Evolutionary conservation across 2,329 filamentous ascomycete species (phyloP).

Genomic region (Paecilomyces fulvus): DNA sequence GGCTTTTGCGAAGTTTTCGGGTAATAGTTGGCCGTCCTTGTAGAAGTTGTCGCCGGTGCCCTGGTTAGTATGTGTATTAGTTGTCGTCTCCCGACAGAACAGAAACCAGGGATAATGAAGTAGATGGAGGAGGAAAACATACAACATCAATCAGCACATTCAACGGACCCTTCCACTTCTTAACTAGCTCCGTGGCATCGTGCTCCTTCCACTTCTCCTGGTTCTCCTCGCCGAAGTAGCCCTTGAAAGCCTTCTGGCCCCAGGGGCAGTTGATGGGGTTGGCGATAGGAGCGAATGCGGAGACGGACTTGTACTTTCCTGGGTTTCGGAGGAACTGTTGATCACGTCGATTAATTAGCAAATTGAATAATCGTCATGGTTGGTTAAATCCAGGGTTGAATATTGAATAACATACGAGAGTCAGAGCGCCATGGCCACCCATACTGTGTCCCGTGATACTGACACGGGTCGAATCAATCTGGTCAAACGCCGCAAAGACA

Average conservation of each 20-base stretch:
- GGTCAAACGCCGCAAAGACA: conserved; percentile 63
- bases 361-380: not conserved
- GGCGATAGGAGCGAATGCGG: conserved; percentile 80
- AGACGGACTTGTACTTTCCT: conserved; percentile 78
- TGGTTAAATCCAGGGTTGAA: not conserved
- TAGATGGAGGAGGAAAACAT: conserved; percentile 25
- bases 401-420: conserved; percentile 50
- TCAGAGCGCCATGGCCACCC: conserved; percentile 93
- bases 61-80: conserved; percentile 29
- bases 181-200: conserved; percentile 84
- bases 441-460: conserved; percentile 92
- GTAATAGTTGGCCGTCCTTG: conserved; percentile 83
- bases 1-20: conserved; percentile 81
- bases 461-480: conserved; percentile 62
- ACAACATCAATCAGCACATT: conserved; percentile 83
- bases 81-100: not conserved
- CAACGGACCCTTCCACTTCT: conserved; percentile 62
- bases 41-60: conserved; percentile 96
- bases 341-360: conserved; percentile 1
- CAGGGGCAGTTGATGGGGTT: conserved; percentile 83
- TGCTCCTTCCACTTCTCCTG: conserved; percentile 72
- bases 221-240: conserved; percentile 74
- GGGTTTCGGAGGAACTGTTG: conserved; percentile 76
- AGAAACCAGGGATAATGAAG: not conserved
- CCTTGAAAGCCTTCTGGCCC: conserved; percentile 90